Percentiles rank a stretch among this genome's conserved stretches.
These are phyloP conservation scores for Blastobotrys chiropterorum DNA, from an alignment of 805 yeast genomes.

Conservation along the genomic window DNA sequence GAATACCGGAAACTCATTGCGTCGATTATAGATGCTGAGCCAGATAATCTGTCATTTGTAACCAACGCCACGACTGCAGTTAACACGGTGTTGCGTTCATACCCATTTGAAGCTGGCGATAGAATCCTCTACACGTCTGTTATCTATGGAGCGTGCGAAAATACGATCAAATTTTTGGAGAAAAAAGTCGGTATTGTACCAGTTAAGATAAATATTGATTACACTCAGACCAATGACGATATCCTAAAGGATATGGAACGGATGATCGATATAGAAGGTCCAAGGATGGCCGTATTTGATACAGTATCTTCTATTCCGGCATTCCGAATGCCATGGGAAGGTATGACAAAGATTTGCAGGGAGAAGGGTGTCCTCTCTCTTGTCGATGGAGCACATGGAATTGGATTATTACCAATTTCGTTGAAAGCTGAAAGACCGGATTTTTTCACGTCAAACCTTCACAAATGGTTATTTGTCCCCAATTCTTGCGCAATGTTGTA, in stretches of 20 bases:
- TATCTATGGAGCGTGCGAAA: slow-evolving; percentile 50
- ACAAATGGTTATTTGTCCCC: slow-evolving; percentile 63
- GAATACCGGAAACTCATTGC: slow-evolving; percentile 34
- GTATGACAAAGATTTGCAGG: slow-evolving; percentile 40
- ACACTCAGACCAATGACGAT: slow-evolving; percentile 43
- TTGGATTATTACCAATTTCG: slow-evolving; percentile 38
- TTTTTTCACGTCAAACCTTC: slow-evolving; percentile 55
- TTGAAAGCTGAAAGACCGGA: slow-evolving; percentile 43
- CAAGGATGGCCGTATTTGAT: slow-evolving; percentile 44
- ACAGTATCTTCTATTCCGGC: slow-evolving; percentile 64
- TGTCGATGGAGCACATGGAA: slow-evolving; percentile 69
- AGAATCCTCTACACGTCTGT: slow-evolving; percentile 44
- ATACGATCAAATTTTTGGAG: slow-evolving; percentile 35
- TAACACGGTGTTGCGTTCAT: slow-evolving; percentile 50
- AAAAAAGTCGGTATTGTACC: slow-evolving; percentile 30
- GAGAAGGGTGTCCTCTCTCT: slow-evolving; percentile 45
- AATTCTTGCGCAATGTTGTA: slow-evolving; percentile 54
- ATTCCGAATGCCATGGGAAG: slow-evolving; percentile 48
- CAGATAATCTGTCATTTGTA: slow-evolving; percentile 45
- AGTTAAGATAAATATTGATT: slow-evolving; percentile 35
- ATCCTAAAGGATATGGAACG: slow-evolving; percentile 31
- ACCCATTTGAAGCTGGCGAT: slow-evolving; percentile 49
- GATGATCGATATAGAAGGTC: slow-evolving; percentile 17
- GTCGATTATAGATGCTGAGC: slow-evolving; percentile 42
- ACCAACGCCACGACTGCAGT: slow-evolving; percentile 57